Percentiles rank a stretch among this genome's conserved stretches.
Evolutionary conservation across 352 stramenopile species (phyloP).

Genomic region (Thraustochytrium sp.): DNA sequence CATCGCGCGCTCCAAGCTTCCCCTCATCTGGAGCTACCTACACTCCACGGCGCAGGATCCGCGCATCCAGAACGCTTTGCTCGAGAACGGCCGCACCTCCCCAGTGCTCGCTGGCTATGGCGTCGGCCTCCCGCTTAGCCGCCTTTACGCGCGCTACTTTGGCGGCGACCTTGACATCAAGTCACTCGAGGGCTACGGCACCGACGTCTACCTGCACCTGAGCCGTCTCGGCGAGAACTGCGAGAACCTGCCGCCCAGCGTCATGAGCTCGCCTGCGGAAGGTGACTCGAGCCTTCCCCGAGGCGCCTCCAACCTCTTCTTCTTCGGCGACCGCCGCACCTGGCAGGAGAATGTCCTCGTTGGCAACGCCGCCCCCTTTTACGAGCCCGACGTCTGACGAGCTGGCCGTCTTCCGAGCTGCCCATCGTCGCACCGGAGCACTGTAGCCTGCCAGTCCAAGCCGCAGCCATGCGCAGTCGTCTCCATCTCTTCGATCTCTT

Average conservation of each 20-base stretch:
- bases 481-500: too few relatives aligned
- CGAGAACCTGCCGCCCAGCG: constrained; percentile 12
- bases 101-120: constrained; percentile 84
- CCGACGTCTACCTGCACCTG: constrained; percentile 90
- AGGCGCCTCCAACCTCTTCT: constrained; percentile 18
- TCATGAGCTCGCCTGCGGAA: background rate
- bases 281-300: background rate
- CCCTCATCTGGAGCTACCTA: constrained; percentile 97
- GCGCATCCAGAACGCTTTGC: background rate
- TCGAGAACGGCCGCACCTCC: background rate
- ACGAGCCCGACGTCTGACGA: too few relatives aligned
- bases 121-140: constrained; percentile 85
- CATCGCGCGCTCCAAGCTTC: constrained; percentile 85
- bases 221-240: constrained; percentile 74
- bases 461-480: too few relatives aligned
- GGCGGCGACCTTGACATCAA: constrained; percentile 98
- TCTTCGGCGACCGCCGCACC: background rate
- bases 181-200: constrained; percentile 99
- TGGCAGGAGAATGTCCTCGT: constrained; percentile 32
- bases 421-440: too few relatives aligned
- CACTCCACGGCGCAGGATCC: constrained; percentile 89
- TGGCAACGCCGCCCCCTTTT: background rate
- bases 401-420: too few relatives aligned
- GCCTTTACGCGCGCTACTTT: constrained; percentile 98
- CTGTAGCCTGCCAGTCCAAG: too few relatives aligned